A percentile compares a stretch with the other conserved stretches of the same genome.
Conservation (phyloP, 331 rosid genomes). For the Arachis monticola region DNA sequence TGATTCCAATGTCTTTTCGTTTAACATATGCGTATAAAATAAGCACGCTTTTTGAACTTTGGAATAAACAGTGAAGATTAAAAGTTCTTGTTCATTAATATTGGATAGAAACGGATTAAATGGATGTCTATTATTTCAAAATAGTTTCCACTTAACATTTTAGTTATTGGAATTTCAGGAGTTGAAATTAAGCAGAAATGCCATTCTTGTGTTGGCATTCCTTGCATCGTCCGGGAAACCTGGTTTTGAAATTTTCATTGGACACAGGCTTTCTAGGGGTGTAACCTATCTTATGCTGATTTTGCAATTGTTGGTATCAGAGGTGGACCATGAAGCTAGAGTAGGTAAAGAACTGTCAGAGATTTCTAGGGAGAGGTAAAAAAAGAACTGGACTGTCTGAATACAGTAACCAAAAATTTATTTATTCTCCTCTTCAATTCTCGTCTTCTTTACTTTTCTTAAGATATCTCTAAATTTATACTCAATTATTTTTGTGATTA, state of each 20-base stretch:
- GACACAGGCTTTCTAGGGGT: constrained; percentile 53
- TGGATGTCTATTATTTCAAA: constrained; percentile 3
- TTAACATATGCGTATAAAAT: constrained; percentile 11
- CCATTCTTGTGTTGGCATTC: constrained; percentile 82
- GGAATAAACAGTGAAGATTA: constrained; percentile 4
- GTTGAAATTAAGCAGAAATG: constrained; percentile 63
- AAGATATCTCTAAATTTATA: neutral
- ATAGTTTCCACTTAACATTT: constrained; percentile 8
- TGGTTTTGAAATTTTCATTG: constrained; percentile 77
- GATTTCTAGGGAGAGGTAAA: constrained; percentile 78
- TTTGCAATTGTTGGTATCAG: constrained; percentile 69
- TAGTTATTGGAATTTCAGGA: constrained; percentile 59
- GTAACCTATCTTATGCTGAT: constrained; percentile 71
- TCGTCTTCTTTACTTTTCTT: neutral
- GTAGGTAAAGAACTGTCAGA: constrained; percentile 46
- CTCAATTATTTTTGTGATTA: neutral
- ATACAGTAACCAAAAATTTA: constrained; percentile 13
- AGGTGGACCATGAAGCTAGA: constrained; percentile 58
- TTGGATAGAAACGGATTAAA: neutral
- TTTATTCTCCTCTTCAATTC: neutral
- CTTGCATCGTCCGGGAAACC: constrained; percentile 80
- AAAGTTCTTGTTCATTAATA: neutral
- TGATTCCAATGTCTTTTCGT: too few species aligned
- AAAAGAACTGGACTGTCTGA: constrained; percentile 34
- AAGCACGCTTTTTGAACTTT: neutral